phyloP scores from a whole-genome alignment of 768 basidiomycete genomes.

The Boletus insuetus region DNA sequence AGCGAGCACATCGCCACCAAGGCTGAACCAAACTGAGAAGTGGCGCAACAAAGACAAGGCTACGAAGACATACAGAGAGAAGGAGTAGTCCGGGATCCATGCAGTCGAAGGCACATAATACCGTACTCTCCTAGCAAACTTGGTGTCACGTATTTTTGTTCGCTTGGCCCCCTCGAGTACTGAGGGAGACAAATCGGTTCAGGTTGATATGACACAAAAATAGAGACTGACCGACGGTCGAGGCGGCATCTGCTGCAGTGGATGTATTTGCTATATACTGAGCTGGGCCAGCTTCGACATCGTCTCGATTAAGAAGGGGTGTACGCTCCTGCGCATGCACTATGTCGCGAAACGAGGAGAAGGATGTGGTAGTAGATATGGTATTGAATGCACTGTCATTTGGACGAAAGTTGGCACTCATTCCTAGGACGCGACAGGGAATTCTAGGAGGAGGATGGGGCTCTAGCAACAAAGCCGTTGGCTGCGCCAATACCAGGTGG shows the following conservation, averaged over 20 bases:
- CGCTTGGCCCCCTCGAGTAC: conserved; percentile 15
- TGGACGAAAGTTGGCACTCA: conserved; percentile 7
- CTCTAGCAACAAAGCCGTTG: not conserved
- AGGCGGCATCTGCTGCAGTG: conserved; percentile 13
- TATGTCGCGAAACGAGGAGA: conserved; percentile 26
- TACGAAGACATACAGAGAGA: conserved; percentile 52
- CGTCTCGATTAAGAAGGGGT: conserved; percentile 23
- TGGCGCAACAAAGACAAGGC: not conserved
- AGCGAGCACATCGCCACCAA: conserved; percentile 74
- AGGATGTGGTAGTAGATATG: conserved; percentile 29
- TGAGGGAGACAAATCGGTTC: not conserved
- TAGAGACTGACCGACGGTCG: conserved; percentile 17
- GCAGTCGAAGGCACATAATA: conserved; percentile 77
- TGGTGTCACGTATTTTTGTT: conserved; percentile 22
- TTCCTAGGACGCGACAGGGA: not conserved
- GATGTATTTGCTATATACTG: conserved; percentile 19
- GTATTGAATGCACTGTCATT: conserved; percentile 15
- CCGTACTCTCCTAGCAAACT: conserved; percentile 48
- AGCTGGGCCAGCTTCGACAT: conserved; percentile 26
- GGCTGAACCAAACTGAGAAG: conserved; percentile 31
- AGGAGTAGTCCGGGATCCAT: conserved; percentile 79
- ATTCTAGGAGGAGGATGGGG: not conserved
- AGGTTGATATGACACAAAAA: not conserved
- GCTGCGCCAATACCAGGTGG: too few species aligned
- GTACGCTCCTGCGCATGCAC: conserved; percentile 20